Evolutionary conservation across 2,329 filamentous ascomycete genomes (phyloP).

Genomic region (Arthrobotrys entomopaga): DNA sequence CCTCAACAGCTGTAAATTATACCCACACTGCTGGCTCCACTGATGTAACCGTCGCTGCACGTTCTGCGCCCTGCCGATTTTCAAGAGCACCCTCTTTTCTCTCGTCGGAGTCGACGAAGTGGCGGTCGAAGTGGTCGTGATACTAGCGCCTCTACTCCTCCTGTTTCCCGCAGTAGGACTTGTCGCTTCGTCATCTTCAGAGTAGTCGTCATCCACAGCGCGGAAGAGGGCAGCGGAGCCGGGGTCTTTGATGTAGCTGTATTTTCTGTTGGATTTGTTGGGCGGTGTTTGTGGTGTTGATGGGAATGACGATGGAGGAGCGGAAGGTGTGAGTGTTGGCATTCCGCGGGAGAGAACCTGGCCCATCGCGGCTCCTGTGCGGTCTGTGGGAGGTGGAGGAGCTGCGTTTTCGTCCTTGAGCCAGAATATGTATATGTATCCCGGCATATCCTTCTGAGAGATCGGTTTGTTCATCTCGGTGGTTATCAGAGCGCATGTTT

Average conservation of each 20-base stretch:
- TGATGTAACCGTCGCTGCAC: constrained; percentile 91
- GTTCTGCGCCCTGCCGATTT: constrained; percentile 76
- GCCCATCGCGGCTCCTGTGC: constrained; percentile 55
- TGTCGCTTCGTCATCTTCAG: constrained; percentile 56
- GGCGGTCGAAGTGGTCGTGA: constrained; percentile 27
- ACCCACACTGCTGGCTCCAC: constrained; percentile 92
- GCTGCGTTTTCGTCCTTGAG: constrained; percentile 76
- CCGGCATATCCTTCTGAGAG: constrained; percentile 78
- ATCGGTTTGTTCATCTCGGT: constrained; percentile 80
- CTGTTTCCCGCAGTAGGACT: constrained; percentile 60
- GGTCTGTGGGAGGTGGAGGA: constrained; percentile 68
- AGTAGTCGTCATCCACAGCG: constrained; percentile 58
- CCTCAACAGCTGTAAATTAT: constrained; percentile 84
- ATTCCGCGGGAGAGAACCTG: background rate
- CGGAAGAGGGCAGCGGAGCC: constrained; percentile 57
- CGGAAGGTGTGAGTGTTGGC: background rate
- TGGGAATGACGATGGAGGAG: background rate
- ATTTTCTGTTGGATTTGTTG: constrained; percentile 60
- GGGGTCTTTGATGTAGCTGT: constrained; percentile 59
- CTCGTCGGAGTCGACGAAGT: constrained; percentile 70
- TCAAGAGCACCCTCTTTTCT: constrained; percentile 66
- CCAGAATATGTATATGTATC: constrained; percentile 99
- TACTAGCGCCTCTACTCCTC: constrained; percentile 29
- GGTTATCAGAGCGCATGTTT: constrained; percentile 67
- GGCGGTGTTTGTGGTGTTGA: constrained; percentile 50